Evolutionary conservation across 2,329 filamentous ascomycete genomes (phyloP).

Genomic region (Didymella glomerata): DNA sequence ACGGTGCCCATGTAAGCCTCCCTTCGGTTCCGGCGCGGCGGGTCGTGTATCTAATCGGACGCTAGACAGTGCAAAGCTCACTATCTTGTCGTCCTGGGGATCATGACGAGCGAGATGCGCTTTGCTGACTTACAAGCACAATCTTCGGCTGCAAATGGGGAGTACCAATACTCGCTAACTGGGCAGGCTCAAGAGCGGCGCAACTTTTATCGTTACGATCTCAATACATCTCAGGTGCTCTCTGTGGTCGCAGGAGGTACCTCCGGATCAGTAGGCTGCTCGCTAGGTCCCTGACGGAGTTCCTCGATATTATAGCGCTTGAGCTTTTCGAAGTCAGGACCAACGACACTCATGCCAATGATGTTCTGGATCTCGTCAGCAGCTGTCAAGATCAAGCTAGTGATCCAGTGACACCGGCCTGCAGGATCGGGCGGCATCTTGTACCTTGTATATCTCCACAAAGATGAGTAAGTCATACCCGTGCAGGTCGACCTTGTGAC

Average conservation of each 20-base stretch:
- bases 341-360: conserved; percentile 81
- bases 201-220: not conserved
- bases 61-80: conserved; percentile 28
- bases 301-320: conserved; percentile 82
- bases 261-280: conserved; percentile 6
- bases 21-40: conserved; percentile 39
- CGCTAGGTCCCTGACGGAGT: conserved; percentile 64
- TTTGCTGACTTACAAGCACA: not conserved
- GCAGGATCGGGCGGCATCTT: conserved; percentile 38
- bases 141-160: not conserved
- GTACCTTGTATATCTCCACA: conserved; percentile 81
- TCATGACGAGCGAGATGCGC: not conserved
- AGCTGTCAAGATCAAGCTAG: conserved; percentile 21
- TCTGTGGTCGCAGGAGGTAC: conserved; percentile 1
- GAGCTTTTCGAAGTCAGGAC: conserved; percentile 74
- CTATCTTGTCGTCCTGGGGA: conserved; percentile 5
- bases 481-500: conserved; percentile 79
- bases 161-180: not conserved
- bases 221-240: not conserved
- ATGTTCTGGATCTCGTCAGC: conserved; percentile 64
- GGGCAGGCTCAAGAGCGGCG: not conserved
- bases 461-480: conserved; percentile 81
- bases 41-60: conserved; percentile 25
- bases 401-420: conserved; percentile 2
- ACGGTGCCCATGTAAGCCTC: conserved; percentile 23